Evolutionary conservation across 2,329 filamentous ascomycete genomes (phyloP), one percentile per base, ranked within the genome.

Genomic region (Fusarium sp.): DNA sequence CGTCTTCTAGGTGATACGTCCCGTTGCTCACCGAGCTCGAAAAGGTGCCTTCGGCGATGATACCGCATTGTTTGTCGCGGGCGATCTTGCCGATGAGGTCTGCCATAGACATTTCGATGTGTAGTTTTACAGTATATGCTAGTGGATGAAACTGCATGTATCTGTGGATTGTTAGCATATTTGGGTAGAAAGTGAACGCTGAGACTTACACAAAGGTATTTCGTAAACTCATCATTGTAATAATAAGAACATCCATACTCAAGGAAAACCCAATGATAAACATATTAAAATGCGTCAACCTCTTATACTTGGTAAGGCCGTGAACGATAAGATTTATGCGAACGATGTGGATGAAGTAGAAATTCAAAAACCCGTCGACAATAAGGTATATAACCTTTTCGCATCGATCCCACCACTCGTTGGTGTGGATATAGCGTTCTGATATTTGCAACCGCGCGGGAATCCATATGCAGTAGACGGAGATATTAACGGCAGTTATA

Each of bases 21-120:
- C 56, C 52, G 9, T 71, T 58, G 37, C 68, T 72, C 23, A 64
- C 28, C 3, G 49, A 48, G 8, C 54, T 71, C 2, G 55, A 48
- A n/a, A 73, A 73, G 11, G 70, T 72, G 4, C 68, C 70, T 1
- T 72, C 68, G 5, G 58, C 55, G 46, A 72, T 67, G 10, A 61
- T 20, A 12, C 70, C 61, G 21, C 64, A 67, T 10, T 61, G 52
- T 15, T 64, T 69, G 31, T 72, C 53, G 12, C 72, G 61, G 3
- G 77, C 77, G 21, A 83, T 76, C 52, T 80, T 80, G 37, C 75
- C 81, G 65, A 86, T 86, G 24, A 86, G 80, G 35, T 82, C 81
- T 49, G 84, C 84, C 84, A 86, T 86, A 15, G 81, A 81, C 80
- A 86, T 82, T 70, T 86, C 84, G 65, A 86, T 86, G 67, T 86